Percentiles rank a stretch among this genome's conserved stretches.
phyloP scores from a whole-genome alignment of 73 alveolate species.

The Paraurostyla sp. region DNA sequence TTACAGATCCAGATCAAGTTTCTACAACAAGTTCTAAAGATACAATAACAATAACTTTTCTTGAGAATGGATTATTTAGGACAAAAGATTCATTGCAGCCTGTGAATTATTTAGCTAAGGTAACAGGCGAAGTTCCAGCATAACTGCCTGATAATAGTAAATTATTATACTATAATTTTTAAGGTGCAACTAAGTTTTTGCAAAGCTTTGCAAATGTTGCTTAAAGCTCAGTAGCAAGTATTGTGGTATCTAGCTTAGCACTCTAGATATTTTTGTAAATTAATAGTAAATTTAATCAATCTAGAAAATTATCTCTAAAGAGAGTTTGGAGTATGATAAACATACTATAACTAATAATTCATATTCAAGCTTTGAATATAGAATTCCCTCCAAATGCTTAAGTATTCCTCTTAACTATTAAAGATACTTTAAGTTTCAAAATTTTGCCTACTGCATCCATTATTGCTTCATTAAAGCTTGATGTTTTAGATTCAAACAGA shows the following conservation, averaged over 20 bases:
- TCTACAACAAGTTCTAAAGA: background rate
- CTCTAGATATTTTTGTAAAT: background rate
- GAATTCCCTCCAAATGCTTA: constrained; percentile 11
- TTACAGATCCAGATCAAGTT: background rate
- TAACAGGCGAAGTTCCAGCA: background rate
- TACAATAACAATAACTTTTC: background rate
- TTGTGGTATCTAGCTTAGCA: background rate
- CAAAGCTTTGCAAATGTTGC: background rate
- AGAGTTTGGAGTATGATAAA: constrained; percentile 42
- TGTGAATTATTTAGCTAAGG: background rate
- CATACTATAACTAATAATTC: constrained; percentile 25
- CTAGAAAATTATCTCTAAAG: background rate
- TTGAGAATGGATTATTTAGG: constrained; percentile 12
- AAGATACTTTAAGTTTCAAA: background rate
- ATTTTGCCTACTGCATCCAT: background rate
- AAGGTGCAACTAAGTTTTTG: background rate
- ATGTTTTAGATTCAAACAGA: background rate
- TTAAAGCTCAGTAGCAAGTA: background rate
- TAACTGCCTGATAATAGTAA: background rate
- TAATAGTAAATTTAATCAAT: background rate
- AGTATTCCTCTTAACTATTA: background rate
- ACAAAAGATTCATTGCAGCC: background rate
- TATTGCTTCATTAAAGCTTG: background rate
- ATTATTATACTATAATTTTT: background rate
- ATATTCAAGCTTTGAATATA: background rate